phyloP scores from a whole-genome alignment of 2,329 filamentous ascomycete species.

The Paecilomyces niveus region DNA sequence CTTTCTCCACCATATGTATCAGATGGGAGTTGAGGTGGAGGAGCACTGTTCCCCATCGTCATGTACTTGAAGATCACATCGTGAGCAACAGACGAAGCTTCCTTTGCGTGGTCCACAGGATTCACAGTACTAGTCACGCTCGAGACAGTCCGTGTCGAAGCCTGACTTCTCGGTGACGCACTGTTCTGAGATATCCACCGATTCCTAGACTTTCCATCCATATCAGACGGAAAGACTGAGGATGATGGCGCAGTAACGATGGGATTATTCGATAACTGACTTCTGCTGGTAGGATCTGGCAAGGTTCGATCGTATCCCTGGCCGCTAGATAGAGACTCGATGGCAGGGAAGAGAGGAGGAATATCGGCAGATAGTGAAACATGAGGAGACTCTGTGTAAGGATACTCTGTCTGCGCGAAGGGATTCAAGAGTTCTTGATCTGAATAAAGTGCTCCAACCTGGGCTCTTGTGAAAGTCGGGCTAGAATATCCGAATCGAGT shows the following conservation, averaged over 20 bases:
- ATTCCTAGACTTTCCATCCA: constrained; percentile 12
- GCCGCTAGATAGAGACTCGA: constrained; percentile 14
- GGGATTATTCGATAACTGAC: constrained; percentile 11
- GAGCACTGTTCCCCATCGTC: constrained; percentile 14
- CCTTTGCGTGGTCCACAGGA: constrained; percentile 12
- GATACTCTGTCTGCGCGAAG: constrained; percentile 17
- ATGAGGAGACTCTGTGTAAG: constrained; percentile 23
- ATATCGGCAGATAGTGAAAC: constrained; percentile 17
- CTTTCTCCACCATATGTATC: constrained; percentile 9
- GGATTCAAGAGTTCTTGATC: constrained; percentile 19
- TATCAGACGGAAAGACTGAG: constrained; percentile 7
- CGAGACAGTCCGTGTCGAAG: constrained; percentile 12
- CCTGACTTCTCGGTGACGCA: constrained; percentile 7
- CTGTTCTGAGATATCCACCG: constrained; percentile 11
- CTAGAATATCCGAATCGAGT: constrained; percentile 22
- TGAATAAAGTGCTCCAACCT: constrained; percentile 18
- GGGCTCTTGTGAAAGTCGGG: constrained; percentile 13
- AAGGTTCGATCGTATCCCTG: constrained; percentile 27
- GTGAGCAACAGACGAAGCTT: constrained; percentile 13
- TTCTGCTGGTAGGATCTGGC: constrained; percentile 25
- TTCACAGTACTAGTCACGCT: constrained; percentile 14
- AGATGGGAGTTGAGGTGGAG: constrained; percentile 8
- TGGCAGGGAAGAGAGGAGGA: constrained; percentile 16
- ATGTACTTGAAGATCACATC: constrained; percentile 24
- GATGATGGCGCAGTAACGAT: constrained; percentile 8